phyloP scores from a whole-genome alignment of 345 rosid genomes.

The Eucalyptus cloeziana region DNA sequence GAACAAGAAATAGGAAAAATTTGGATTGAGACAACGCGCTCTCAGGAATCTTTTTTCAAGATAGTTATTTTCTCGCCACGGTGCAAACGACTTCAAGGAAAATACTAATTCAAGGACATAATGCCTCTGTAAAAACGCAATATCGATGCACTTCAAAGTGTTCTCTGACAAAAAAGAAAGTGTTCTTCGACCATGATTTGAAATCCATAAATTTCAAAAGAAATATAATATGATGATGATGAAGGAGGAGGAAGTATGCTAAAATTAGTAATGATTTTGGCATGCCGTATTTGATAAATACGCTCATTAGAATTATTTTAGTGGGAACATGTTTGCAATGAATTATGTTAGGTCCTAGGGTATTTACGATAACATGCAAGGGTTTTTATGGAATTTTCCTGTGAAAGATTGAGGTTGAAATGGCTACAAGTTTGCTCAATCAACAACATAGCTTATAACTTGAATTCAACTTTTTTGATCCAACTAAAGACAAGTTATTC shows the following conservation, averaged over 20 bases:
- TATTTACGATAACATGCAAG: neutral
- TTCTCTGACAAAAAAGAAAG: neutral
- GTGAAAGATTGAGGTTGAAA: neutral
- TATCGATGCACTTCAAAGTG: neutral
- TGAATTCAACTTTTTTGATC: neutral
- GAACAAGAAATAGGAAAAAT: neutral
- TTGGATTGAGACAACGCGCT: neutral
- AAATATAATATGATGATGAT: neutral
- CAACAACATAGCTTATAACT: neutral
- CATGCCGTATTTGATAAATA: neutral
- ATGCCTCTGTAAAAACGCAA: rapidly evolving
- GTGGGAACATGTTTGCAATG: neutral
- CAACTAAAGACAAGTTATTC: neutral
- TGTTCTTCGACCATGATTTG: neutral
- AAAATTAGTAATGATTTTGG: neutral
- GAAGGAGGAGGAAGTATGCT: neutral
- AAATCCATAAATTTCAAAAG: neutral
- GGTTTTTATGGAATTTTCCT: neutral
- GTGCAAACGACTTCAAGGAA: neutral
- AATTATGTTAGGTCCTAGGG: neutral
- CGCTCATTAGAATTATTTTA: neutral
- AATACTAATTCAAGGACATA: neutral
- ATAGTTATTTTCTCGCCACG: neutral
- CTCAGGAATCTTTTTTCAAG: neutral
- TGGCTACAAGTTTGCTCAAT: neutral